A percentile compares a stretch with the other conserved stretches of the same genome.
Conservation (phyloP, 805 yeast species). For the Metschnikowia continentalis region DNA sequence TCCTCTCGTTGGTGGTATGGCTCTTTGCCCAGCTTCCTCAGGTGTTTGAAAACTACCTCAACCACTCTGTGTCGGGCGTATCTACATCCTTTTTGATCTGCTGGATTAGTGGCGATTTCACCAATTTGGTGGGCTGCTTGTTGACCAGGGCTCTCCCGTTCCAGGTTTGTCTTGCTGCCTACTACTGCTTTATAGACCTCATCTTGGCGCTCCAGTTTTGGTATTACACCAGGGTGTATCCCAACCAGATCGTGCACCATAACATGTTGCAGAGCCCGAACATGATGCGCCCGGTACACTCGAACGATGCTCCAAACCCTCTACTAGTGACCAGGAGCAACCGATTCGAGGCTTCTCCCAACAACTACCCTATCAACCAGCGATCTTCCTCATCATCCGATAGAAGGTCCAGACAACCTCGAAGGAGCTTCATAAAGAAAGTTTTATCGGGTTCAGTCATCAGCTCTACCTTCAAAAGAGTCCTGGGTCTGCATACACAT, state of each 20-base stretch:
- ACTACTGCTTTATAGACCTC: constrained; percentile 49
- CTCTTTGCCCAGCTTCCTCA: constrained; percentile 30
- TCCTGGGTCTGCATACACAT: constrained; percentile 1
- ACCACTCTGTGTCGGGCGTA: constrained; percentile 34
- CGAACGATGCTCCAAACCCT: constrained; percentile 9
- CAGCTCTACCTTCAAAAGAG: constrained; percentile 14
- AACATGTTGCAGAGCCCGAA: constrained; percentile 37
- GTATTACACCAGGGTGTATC: constrained; percentile 19
- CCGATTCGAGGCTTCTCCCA: constrained; percentile 19
- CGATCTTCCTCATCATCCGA: constrained; percentile 10
- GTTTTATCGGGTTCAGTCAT: constrained; percentile 14
- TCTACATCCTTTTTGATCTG: constrained; percentile 27
- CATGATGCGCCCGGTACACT: constrained; percentile 24
- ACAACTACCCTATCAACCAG: constrained; percentile 1
- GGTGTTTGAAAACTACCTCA: constrained; percentile 26
- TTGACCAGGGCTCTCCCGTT: constrained; percentile 77
- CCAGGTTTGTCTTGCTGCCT: constrained; percentile 67
- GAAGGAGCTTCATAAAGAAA: constrained; percentile 10
- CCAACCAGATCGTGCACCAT: constrained; percentile 35
- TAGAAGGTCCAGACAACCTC: constrained; percentile 1
- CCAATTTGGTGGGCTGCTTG: constrained; percentile 64
- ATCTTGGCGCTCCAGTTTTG: constrained; percentile 17
- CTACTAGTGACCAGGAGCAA: constrained; percentile 17
- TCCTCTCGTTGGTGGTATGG: constrained; percentile 23
- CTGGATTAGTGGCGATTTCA: constrained; percentile 39